Evolutionary conservation across 208 protist genomes (phyloP).

Genomic region (Endotrypanum monterogeii): DNA sequence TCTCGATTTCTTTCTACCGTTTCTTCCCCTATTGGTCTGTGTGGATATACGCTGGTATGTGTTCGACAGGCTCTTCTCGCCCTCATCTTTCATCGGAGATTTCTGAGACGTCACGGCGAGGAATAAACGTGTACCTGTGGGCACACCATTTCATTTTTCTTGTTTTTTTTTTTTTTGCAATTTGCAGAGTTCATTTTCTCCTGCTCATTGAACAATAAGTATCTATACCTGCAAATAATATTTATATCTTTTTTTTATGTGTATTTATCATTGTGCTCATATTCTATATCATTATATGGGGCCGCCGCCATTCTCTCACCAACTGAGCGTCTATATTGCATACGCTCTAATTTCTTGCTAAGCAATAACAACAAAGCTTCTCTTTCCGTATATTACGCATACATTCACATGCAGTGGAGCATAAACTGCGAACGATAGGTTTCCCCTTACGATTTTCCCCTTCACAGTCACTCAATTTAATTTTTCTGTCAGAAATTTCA

Average conservation of each 20-base stretch:
- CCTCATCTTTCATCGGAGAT: neutral
- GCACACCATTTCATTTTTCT: neutral
- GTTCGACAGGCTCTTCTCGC: neutral
- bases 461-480: neutral
- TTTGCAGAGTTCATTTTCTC: neutral
- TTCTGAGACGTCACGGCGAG: neutral
- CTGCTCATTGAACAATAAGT: neutral
- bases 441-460: neutral
- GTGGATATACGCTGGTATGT: neutral
- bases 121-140: neutral
- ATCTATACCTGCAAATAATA: neutral
- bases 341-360: neutral
- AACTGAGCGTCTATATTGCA: neutral
- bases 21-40: neutral
- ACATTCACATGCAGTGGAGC: neutral
- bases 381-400: neutral
- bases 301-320: neutral
- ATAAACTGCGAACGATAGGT: neutral
- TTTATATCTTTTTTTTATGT: neutral
- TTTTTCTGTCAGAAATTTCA: neutral
- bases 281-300: no score
- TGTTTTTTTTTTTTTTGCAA: constrained; percentile 9
- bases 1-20: neutral
- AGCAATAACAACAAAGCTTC: neutral
- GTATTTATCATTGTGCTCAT: neutral